Base-by-base conservation (phyloP, 805 yeast genomes). In the Wickerhamomyces canadensis region DNA sequence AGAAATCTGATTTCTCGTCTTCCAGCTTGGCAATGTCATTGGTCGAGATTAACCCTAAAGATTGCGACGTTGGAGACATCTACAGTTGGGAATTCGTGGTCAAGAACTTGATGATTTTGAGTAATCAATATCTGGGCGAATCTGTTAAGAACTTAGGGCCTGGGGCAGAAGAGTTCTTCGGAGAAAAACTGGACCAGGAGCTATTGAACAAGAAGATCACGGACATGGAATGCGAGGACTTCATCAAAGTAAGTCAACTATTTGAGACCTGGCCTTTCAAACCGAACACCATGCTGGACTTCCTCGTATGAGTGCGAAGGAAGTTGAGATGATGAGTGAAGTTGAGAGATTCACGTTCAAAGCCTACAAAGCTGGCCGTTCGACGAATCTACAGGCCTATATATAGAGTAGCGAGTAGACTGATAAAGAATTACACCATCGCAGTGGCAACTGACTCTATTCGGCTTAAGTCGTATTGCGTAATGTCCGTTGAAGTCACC, bases 261-360 rank as follows among this genome's bases (percentile, higher is more conserved):
- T 86, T 81, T 53, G 68, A 65, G 29, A 51, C 61, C 12, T 91
- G 97, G 98, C 93, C 97, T 0, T 91, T 88, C 66, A 87, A 80
- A 57, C 97, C 95, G 0, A 71, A 62, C n/a, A 34, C 44, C 6
- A 12, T 43, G 15, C 28, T 38, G 55, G 61, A 39, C 54, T 64
- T 47, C 32, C 5, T 29, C 5, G 32, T 19, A 21, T 21, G 23
- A 21, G 10, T 21, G 17, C 8, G n/a, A 17, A 19, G 19, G 17
- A 29, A 6, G 11, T 22, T 9, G 24, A 22, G 24, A 22, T 22
- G 11, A 22, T n/a, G n/a, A n/a, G n/a, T n/a, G n/a, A n/a, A n/a
- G n/a, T n/a, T n/a, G n/a, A n/a, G n/a, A n/a, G n/a, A n/a, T n/a
- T n/a, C n/a, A n/a, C n/a, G n/a, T n/a, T n/a, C n/a, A n/a, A n/a